Evolutionary conservation across 1,139 yeast genomes (phyloP), one percentile per base, ranked within the genome.

Genomic region (Suhomyces chickasaworum): DNA sequence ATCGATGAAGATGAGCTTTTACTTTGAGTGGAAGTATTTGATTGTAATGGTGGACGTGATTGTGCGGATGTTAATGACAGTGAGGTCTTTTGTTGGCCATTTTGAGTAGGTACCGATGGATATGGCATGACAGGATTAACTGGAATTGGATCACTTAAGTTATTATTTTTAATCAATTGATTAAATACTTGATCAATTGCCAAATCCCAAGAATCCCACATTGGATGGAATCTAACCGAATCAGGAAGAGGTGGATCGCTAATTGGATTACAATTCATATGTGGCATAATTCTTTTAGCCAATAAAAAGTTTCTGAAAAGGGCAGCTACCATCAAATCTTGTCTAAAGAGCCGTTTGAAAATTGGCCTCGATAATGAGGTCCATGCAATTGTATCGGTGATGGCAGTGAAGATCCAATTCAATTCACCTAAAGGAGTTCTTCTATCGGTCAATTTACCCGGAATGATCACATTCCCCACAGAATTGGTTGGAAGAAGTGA

Each of bases 151-250:
- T 39, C 46, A 17, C 31, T 31, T 27, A 45, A 52, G 61, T 63
- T 51, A 61, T 52, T 51, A 46, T 64, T 70, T 47, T 72, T 74
- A 43, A 85, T 74, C 40, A 86, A 65, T 57, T 86, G 89, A 4
- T 89, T 81, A 45, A 95, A 72, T 2, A 95, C 95, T 60, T 93
- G 97, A 64, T 93, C 98, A 41, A 93, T 86, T 0, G 99, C 98
- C 58, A 93, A 73, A 62, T 95, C 99, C 99, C 99, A 93, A 0
- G 97, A 86, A 53, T 90, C 95, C 99, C 99, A 93, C 89, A 93
- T 86, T 10, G 96, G 83, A 62, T 95, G 98, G 52, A 80, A 79
- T 44, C 89, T 81, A 2, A 84, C 81, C 9, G 83, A 73, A 48
- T 89, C 91, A 0, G 99, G 99, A 35, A 93, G 72, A 10, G 89